phyloP scores from a whole-genome alignment of 768 basidiomycete species.

The Agaricus subrufescens region DNA sequence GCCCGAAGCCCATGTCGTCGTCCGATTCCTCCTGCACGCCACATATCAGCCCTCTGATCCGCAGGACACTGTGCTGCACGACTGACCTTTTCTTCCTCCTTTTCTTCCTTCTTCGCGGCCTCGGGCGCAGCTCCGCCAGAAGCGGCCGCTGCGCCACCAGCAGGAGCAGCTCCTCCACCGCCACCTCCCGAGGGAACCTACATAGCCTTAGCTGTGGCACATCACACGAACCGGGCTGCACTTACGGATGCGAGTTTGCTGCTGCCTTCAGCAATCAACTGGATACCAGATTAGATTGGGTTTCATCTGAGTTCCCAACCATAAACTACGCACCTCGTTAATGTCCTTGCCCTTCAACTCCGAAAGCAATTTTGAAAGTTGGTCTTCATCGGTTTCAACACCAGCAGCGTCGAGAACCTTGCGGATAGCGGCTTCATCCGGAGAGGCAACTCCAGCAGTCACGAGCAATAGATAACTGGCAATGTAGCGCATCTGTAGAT shows the following conservation, averaged over 20 bases:
- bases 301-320: neutral
- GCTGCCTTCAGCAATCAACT: constrained; percentile 92
- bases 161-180: constrained; percentile 49
- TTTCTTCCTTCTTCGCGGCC: constrained; percentile 80
- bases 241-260: constrained; percentile 91
- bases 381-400: constrained; percentile 81
- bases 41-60: constrained; percentile 7
- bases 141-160: constrained; percentile 28
- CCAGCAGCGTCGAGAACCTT: constrained; percentile 82
- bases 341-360: constrained; percentile 91
- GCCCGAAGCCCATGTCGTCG: constrained; percentile 99
- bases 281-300: neutral
- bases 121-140: constrained; percentile 58
- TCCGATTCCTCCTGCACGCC: constrained; percentile 78
- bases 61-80: neutral
- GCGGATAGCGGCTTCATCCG: constrained; percentile 84
- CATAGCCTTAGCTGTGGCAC: neutral
- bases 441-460: constrained; percentile 86
- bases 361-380: constrained; percentile 76
- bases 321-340: constrained; percentile 52
- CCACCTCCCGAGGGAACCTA: constrained; percentile 92
- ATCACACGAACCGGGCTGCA: neutral
- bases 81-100: constrained; percentile 80
- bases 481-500: constrained; percentile 76
- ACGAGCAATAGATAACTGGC: constrained; percentile 98